A percentile compares a stretch with the other conserved stretches of the same genome.
Conservation (phyloP, 2,329 filamentous ascomycete genomes). For the Fusarium foetens region DNA sequence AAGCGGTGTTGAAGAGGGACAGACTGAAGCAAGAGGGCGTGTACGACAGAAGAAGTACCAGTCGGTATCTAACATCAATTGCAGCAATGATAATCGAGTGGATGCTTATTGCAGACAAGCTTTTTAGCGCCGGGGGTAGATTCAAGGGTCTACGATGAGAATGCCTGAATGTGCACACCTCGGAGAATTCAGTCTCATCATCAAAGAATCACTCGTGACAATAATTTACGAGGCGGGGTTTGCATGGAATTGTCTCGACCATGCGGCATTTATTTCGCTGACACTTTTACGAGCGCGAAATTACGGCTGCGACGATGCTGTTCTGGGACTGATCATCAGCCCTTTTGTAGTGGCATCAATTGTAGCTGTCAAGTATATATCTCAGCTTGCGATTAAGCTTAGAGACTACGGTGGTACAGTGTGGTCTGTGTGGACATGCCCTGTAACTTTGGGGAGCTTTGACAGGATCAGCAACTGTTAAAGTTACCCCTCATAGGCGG, state of each 20-base stretch:
- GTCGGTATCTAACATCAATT: fast-evolving
- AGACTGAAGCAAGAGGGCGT: background rate
- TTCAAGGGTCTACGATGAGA: background rate
- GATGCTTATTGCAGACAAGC: conserved; percentile 19
- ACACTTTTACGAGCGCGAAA: background rate
- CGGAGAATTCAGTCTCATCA: too few relatives aligned
- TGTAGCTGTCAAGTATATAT: conserved; percentile 18
- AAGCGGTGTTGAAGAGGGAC: background rate
- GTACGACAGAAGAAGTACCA: background rate
- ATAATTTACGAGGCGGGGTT: background rate
- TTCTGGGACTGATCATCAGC: conserved; percentile 16
- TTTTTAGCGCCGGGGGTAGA: conserved; percentile 20
- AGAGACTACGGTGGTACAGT: conserved; percentile 15
- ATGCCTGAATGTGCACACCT: too few relatives aligned
- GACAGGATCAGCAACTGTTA: background rate
- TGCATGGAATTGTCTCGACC: background rate
- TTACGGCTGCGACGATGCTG: conserved; percentile 4
- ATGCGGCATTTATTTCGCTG: conserved; percentile 18
- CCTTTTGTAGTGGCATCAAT: conserved; percentile 15
- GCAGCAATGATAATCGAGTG: background rate
- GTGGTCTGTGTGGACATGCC: conserved; percentile 13
- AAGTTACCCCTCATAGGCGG: background rate
- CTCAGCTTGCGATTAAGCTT: conserved; percentile 1
- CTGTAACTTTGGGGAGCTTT: background rate
- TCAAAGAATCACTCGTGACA: too few relatives aligned